Percentiles rank a stretch among this genome's conserved stretches.
phyloP scores from a whole-genome alignment of 345 rosid genomes.

The Hevea brasiliensis region DNA sequence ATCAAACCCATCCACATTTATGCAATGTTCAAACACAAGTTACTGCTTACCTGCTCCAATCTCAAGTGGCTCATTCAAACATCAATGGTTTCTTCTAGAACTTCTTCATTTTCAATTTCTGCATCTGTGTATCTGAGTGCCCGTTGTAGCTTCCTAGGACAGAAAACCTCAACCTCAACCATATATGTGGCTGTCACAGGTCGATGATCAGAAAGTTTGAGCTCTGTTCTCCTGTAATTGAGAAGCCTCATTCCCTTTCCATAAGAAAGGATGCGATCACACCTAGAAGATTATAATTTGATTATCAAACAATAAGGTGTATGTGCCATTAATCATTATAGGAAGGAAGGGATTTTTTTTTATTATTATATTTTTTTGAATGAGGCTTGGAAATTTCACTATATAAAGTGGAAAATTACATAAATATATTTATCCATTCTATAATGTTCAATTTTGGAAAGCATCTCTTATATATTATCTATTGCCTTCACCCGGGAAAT shows the following conservation, averaged over 20 bases:
- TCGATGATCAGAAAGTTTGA: slow-evolving; percentile 83
- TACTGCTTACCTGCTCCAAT: slow-evolving; percentile 40
- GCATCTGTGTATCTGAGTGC: slow-evolving; percentile 86
- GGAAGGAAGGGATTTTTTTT: background rate
- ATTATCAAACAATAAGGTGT: background rate
- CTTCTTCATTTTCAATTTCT: slow-evolving; percentile 63
- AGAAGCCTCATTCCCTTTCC: slow-evolving; percentile 85
- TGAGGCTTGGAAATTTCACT: too few relatives aligned
- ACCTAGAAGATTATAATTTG: slow-evolving; percentile 48
- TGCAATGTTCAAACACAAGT: background rate
- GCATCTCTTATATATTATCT: background rate
- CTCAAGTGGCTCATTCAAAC: slow-evolving; percentile 32
- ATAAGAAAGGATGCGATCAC: slow-evolving; percentile 76
- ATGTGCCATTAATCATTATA: background rate
- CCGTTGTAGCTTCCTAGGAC: slow-evolving; percentile 68
- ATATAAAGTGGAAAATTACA: too few relatives aligned
- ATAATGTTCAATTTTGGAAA: background rate
- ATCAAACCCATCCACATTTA: background rate
- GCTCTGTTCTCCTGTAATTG: slow-evolving; percentile 68
- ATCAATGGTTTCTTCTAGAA: slow-evolving; percentile 27
- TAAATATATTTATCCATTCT: too few relatives aligned
- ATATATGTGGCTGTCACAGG: slow-evolving; percentile 81
- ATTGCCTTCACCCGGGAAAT: background rate
- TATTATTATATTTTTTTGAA: too few relatives aligned
- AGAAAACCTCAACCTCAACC: slow-evolving; percentile 89